Evolutionary conservation across 139 green algal species (phyloP), one percentile per base, ranked within the genome.

Genomic region (Chlamydomonas eustigma): DNA sequence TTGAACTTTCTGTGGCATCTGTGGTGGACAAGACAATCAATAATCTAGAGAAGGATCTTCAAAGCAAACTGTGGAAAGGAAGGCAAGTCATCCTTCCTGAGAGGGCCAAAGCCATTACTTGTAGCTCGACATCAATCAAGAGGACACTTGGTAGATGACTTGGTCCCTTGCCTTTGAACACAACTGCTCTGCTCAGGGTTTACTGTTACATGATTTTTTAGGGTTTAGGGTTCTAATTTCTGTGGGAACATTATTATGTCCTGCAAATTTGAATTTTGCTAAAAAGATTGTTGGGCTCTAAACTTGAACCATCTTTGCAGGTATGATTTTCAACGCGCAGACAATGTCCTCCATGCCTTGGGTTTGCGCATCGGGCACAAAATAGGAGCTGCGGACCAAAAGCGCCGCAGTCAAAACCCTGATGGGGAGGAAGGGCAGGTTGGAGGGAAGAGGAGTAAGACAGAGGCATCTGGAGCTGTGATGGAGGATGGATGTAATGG

Each of bases 261-360:
- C n/a, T n/a, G 44, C 44, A 28, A 22, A 22, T 22, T 58, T 12
- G 44, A 58, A 58, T 12, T 12, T 58, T 12, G 44, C 44, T 12
- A 58, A 22, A 58, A 58, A 22, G 44, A n/a, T n/a, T 58, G 44
- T 22, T 58, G 44, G 22, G 12, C 44, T 28, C 12, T 12, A 28
- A 22, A 22, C 44, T 58, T 28, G 44, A 58, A 58, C 64, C 64
- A 3, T 58, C 82, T 83, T 67, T n/a, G 72, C 52, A 81, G 50
- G 35, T 94, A 93, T 52, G 82, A 94, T 74, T 97, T 94, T 66
- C 51, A 8, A 2, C 37, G 34, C 3, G 80, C 91, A 0, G 91
- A 96, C 76, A 74, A 25, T 1, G 78, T 92, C 35, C 85, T 96
- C 4, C 58, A 76, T 0, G 38, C 28, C 3, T 51, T 94, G 66